phyloP scores from a whole-genome alignment of 2,329 filamentous ascomycete species.

The Neofusicoccum parvum region DNA sequence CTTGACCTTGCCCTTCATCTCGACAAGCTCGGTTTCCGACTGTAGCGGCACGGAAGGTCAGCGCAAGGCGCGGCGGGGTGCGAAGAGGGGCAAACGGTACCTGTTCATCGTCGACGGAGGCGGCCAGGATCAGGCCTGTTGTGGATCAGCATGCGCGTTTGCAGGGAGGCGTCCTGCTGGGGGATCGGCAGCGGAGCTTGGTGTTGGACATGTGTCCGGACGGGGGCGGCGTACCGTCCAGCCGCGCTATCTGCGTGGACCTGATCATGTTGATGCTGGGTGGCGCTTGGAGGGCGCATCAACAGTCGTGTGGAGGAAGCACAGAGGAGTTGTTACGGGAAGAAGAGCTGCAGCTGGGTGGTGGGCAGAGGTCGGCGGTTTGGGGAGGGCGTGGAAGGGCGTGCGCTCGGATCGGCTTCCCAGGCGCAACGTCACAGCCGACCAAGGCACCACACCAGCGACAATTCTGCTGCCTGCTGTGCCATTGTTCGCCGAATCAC shows the following conservation, averaged over 20 bases:
- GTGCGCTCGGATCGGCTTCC: conserved; percentile 13
- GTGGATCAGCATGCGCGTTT: conserved; percentile 27
- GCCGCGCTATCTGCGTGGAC: conserved; percentile 90
- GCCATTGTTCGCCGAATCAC: background rate
- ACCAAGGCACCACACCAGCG: background rate
- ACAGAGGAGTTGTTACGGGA: background rate
- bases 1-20: conserved; percentile 86
- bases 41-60: conserved; percentile 33
- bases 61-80: conserved; percentile 15
- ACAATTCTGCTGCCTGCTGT: background rate
- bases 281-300: conserved; percentile 5
- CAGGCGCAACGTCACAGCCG: conserved; percentile 1
- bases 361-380: background rate
- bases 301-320: conserved; percentile 10
- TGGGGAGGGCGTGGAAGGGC: background rate
- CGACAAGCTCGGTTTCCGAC: conserved; percentile 74
- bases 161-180: background rate
- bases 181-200: conserved; percentile 21
- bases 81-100: conserved; percentile 41
- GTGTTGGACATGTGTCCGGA: conserved; percentile 20
- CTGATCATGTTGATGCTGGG: conserved; percentile 65
- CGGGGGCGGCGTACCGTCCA: conserved; percentile 68
- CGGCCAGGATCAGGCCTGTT: conserved; percentile 87
- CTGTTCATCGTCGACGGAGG: conserved; percentile 89
- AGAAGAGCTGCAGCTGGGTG: background rate